Evolutionary conservation across 371 early-diverging fungal genomes (phyloP), one percentile per base, ranked within the genome.

Genomic region (Mortierella sp.): DNA sequence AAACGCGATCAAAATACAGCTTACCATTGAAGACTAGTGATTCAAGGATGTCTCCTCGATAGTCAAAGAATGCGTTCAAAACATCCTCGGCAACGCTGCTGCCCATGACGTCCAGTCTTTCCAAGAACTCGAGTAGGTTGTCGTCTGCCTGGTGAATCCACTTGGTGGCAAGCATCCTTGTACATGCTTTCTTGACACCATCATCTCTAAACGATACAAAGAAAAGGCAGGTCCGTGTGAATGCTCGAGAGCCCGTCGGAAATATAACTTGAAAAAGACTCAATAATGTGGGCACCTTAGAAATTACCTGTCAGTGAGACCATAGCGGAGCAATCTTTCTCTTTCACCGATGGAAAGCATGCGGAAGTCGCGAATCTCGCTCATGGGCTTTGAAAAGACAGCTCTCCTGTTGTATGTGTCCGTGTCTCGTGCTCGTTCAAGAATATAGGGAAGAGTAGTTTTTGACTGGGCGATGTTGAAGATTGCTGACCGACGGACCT

Each of bases 401-500:
- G 91, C 87, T 42, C 93, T 84, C 19, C 96, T 89, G 75, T 93
- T 95, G 75, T 89, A 88, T 11, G 93, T 81, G 75, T 95, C 96
- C 7, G 94, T 89, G 88, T 98, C 98, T 75, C 96, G 89, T 16
- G 94, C 93, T 16, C 97, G 91, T 79, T 95, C 92, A 2, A 97
- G 84, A 58, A 97, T 91, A 63, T 84, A 90, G 0, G 96, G 95
- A 14, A 96, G 78, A 0, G 97, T 95, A 24, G 85, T 76, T 70
- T 89, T 83, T 26, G 88, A 94, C 50, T 92, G 91, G 48, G 93
- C 94, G 45, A 97, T 89, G 79, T 96, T 95, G 80, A 94, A 92
- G 44, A 98, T 83, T 60, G 97, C 94, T 3, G 94, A 93, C 72
- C 96, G 94, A 38, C 98, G 95, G 7, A 98, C 96, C 74, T 98